A percentile compares a stretch with the other conserved stretches of the same genome.
phyloP scores from a whole-genome alignment of 202 grass and related monocot species.

The Tripidium arundinaceum region DNA sequence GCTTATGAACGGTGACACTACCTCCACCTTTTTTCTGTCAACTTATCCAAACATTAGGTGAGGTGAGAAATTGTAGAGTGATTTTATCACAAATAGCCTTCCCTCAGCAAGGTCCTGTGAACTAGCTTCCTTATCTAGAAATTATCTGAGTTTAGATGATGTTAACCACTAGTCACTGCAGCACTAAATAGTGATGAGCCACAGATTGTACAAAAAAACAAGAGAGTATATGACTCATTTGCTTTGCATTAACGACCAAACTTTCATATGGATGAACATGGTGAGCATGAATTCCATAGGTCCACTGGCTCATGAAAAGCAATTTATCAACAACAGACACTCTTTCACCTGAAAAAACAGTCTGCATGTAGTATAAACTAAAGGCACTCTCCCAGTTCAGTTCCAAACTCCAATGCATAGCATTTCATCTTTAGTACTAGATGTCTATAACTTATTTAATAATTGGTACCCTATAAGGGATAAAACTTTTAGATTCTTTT shows the following conservation, averaged over 20 bases:
- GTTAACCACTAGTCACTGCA: not conserved
- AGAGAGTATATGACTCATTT: not conserved
- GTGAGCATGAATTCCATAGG: not conserved
- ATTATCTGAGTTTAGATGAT: constrained; percentile 1
- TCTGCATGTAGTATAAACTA: not conserved
- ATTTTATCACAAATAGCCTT: not conserved
- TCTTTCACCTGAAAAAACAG: not conserved
- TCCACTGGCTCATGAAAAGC: not conserved
- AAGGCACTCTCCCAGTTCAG: not conserved
- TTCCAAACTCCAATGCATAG: not conserved
- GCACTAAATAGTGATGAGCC: not conserved
- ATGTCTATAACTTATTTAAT: too few relatives aligned
- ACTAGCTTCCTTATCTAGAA: not conserved
- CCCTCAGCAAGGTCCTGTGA: not conserved
- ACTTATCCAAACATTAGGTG: not conserved
- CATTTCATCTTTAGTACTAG: too few relatives aligned
- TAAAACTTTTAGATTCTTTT: too few relatives aligned
- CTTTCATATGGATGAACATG: not conserved
- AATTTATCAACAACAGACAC: not conserved
- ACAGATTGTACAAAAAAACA: not conserved
- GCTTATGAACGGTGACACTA: not conserved
- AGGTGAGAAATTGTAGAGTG: not conserved
- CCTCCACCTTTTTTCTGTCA: not conserved
- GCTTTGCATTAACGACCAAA: not conserved
- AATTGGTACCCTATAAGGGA: too few relatives aligned